These are phyloP conservation scores for Juglanconis juglandina DNA, from an alignment of 2,329 filamentous ascomycete genomes.

Conservation along the genomic window DNA sequence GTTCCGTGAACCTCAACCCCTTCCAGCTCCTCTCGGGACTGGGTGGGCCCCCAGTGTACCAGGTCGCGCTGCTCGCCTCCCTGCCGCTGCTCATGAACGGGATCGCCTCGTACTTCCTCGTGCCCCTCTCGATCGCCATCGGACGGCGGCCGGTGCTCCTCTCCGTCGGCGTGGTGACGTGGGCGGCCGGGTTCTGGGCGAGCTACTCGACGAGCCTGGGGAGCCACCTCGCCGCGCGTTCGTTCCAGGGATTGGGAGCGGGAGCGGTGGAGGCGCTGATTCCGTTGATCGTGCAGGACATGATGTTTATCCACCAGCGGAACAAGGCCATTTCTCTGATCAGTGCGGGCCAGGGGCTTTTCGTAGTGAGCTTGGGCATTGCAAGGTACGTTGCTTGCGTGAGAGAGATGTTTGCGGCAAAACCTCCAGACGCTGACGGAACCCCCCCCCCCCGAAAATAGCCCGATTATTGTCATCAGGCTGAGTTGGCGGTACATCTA, in stretches of 20 bases:
- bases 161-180: conserved; percentile 25
- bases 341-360: conserved; percentile 23
- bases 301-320: conserved; percentile 32
- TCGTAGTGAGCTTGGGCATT: conserved; percentile 29
- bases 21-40: conserved; percentile 25
- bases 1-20: conserved; percentile 26
- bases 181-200: conserved; percentile 30
- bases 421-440: neutral
- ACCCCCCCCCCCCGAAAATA: neutral
- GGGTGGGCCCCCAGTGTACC: conserved; percentile 26
- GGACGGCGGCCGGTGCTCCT: conserved; percentile 30
- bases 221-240: conserved; percentile 27
- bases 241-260: conserved; percentile 29
- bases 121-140: conserved; percentile 29
- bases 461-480: conserved; percentile 25
- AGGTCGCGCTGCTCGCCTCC: conserved; percentile 28
- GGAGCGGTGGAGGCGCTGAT: conserved; percentile 31
- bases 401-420: neutral
- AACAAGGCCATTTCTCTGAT: conserved; percentile 24
- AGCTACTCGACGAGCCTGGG: conserved; percentile 25
- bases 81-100: conserved; percentile 31
- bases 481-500: conserved; percentile 31
- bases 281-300: conserved; percentile 32
- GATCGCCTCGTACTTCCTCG: conserved; percentile 28
- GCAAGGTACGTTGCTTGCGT: conserved; percentile 3